Percentiles rank a stretch among this genome's conserved stretches.
Conservation (phyloP, 140 eudicot genomes). For the Bidens hawaiensis region DNA sequence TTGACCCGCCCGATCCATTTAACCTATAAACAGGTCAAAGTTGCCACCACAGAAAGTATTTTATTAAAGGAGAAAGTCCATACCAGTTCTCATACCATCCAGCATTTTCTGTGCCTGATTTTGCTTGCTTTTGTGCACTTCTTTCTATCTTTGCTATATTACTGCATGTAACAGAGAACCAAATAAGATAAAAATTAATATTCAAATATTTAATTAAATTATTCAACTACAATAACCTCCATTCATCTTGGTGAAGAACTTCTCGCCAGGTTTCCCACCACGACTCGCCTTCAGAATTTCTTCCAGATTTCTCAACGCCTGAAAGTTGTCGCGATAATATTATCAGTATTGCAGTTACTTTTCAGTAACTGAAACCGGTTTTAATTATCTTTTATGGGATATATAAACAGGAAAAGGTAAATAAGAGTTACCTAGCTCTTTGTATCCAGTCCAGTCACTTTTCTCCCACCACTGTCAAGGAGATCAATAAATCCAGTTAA, state of each 20-base stretch:
- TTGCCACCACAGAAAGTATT: background rate
- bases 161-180: slow-evolving; percentile 35
- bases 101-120: slow-evolving; percentile 92
- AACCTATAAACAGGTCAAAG: background rate
- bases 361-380: background rate
- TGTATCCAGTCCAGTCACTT: slow-evolving; percentile 99
- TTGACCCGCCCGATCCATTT: background rate
- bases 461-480: slow-evolving; percentile 99
- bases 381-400: background rate
- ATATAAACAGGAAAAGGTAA: background rate
- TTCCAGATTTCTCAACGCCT: slow-evolving; percentile 98
- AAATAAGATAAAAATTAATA: slow-evolving; percentile 15
- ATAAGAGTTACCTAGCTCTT: slow-evolving; percentile 79
- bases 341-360: background rate
- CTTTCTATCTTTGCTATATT: slow-evolving; percentile 89
- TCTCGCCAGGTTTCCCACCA: slow-evolving; percentile 99
- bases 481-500: slow-evolving; percentile 88
- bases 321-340: background rate
- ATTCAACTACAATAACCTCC: slow-evolving; percentile 58
- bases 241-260: slow-evolving; percentile 97
- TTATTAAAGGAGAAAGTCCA: background rate
- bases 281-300: slow-evolving; percentile 86
- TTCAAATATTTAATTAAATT: background rate
- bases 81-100: slow-evolving; percentile 99
- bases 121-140: slow-evolving; percentile 99